Conservation (phyloP, 2,329 filamentous ascomycete genomes). For the Tolypocladium pustulatum region DNA sequence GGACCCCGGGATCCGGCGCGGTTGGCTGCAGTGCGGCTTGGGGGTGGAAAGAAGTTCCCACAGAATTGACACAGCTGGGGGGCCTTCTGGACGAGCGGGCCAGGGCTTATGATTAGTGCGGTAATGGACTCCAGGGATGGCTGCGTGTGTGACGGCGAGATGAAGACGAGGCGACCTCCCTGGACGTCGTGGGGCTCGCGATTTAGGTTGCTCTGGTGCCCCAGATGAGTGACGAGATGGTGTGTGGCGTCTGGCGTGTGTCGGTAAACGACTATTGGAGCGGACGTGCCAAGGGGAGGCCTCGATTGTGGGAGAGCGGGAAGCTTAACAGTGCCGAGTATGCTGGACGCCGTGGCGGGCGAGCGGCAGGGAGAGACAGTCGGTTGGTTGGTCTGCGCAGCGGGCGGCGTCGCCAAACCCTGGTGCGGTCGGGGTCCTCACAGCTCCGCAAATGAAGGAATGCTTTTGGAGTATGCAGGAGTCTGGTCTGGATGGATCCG, state of each 20-base stretch:
- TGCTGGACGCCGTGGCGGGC: not conserved
- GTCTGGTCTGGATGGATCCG: no score
- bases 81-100: not conserved
- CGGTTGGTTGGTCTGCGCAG: not conserved
- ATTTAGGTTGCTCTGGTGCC: not conserved
- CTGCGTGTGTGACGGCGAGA: not conserved
- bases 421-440: not conserved
- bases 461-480: not conserved
- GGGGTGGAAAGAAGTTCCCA: not conserved
- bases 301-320: not conserved
- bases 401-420: not conserved
- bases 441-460: not conserved
- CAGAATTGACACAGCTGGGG: not conserved
- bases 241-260: not conserved
- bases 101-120: not conserved
- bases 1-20: not conserved
- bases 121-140: not conserved
- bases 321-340: not conserved
- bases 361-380: not conserved
- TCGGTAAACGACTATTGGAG: not conserved
- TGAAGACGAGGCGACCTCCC: not conserved
- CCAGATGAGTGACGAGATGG: not conserved
- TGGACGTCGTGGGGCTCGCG: not conserved
- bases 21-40: not conserved
- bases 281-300: not conserved